phyloP scores from a whole-genome alignment of 108 stramenopile species.

The Skeletonema marinoi region DNA sequence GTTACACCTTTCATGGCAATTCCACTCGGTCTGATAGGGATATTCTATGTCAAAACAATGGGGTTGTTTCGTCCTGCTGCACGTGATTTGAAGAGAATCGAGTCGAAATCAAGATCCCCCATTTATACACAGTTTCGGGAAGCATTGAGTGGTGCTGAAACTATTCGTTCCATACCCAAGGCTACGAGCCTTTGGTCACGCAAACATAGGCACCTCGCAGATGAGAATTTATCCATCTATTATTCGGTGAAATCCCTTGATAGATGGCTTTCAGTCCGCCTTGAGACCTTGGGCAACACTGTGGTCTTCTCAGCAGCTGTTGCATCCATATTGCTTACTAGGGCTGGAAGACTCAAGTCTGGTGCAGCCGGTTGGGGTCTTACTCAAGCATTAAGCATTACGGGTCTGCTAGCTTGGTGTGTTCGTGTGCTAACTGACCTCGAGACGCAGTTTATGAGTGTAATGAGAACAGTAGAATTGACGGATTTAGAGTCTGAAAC shows the following conservation, averaged over 20 bases:
- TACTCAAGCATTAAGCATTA: slow-evolving; percentile 80
- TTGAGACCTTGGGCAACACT: slow-evolving; percentile 79
- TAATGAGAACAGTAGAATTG: slow-evolving; percentile 86
- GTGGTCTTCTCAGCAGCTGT: slow-evolving; percentile 69
- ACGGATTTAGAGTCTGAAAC: slow-evolving; percentile 46
- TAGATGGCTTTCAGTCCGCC: slow-evolving; percentile 75
- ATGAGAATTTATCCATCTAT: slow-evolving; percentile 68
- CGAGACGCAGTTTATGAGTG: slow-evolving; percentile 91
- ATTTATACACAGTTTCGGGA: slow-evolving; percentile 96
- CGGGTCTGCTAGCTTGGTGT: slow-evolving; percentile 77
- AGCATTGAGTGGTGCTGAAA: slow-evolving; percentile 84
- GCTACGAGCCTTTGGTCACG: slow-evolving; percentile 60
- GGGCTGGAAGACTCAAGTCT: slow-evolving; percentile 50
- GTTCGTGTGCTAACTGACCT: slow-evolving; percentile 87
- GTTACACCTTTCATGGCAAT: slow-evolving; percentile 67
- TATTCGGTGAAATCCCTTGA: slow-evolving; percentile 78
- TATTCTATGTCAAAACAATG: slow-evolving; percentile 61
- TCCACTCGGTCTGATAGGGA: slow-evolving; percentile 53
- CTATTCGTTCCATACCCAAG: slow-evolving; percentile 84
- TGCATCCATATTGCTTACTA: slow-evolving; percentile 59
- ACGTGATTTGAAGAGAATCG: slow-evolving; percentile 85
- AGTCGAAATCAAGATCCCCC: slow-evolving; percentile 87
- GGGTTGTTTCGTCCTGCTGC: slow-evolving; percentile 71
- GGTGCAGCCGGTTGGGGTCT: slow-evolving; percentile 86
- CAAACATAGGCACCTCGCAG: slow-evolving; percentile 55